These are phyloP conservation scores for Lotus japonicus DNA, from an alignment of 306 rosid species.

Conservation along the genomic window DNA sequence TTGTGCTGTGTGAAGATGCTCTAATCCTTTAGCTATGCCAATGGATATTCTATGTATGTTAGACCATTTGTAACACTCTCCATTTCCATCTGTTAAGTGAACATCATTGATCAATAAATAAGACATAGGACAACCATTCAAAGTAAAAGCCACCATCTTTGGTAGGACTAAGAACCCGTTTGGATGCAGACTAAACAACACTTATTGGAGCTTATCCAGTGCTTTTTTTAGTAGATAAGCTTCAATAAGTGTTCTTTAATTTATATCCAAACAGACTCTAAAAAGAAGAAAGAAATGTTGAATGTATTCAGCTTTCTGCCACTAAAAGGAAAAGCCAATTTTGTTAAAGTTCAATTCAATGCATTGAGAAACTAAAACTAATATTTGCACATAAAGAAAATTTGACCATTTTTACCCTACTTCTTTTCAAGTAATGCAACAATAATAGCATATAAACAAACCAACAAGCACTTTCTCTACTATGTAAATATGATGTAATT, in stretches of 20 bases:
- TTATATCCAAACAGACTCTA: not conserved
- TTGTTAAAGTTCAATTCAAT: not conserved
- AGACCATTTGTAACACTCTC: constrained; percentile 64
- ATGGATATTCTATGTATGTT: constrained; percentile 52
- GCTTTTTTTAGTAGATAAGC: no score
- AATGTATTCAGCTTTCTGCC: not conserved
- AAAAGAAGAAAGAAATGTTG: not conserved
- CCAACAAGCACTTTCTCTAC: not conserved
- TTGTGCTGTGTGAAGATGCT: constrained; percentile 68
- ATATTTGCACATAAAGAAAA: not conserved
- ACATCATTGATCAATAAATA: constrained; percentile 18
- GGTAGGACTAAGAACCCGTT: not conserved
- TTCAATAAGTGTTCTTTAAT: no score
- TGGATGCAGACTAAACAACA: no score
- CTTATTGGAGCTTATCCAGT: no score
- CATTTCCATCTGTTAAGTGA: constrained; percentile 47
- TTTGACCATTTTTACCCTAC: not conserved
- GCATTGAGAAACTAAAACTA: not conserved
- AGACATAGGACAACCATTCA: not conserved
- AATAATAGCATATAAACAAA: not conserved
- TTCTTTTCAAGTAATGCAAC: not conserved
- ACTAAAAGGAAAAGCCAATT: not conserved
- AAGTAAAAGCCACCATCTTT: not conserved
- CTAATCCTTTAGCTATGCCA: constrained; percentile 72
- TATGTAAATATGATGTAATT: not conserved